A percentile compares a stretch with the other conserved stretches of the same genome.
These are phyloP conservation scores for Pythium guiyangense DNA, from an alignment of 352 stramenopile species.

Conservation along the genomic window DNA sequence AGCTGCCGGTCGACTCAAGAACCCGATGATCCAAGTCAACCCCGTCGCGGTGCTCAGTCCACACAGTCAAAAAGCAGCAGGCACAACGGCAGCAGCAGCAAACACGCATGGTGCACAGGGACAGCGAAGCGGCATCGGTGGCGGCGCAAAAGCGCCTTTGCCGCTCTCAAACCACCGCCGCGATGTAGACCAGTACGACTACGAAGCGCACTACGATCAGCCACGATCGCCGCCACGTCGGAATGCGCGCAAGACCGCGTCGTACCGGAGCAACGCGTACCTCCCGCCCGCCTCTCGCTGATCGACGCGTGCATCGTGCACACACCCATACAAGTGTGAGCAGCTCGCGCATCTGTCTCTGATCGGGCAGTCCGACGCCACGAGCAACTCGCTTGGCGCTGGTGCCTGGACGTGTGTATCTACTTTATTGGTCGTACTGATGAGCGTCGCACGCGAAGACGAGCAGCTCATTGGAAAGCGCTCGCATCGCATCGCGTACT, in stretches of 20 bases:
- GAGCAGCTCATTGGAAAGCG: neutral
- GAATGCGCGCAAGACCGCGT: slow-evolving; percentile 17
- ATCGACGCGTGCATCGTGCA: slow-evolving; percentile 3
- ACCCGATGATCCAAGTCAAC: slow-evolving; percentile 54
- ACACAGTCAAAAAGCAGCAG: slow-evolving; percentile 25
- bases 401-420: neutral
- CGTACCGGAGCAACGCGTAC: slow-evolving; percentile 16
- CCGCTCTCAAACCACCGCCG: slow-evolving; percentile 4
- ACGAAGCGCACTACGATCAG: slow-evolving; percentile 13
- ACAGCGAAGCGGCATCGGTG: neutral
- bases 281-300: slow-evolving; percentile 6
- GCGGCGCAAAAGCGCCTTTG: neutral
- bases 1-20: slow-evolving; percentile 37
- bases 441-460: neutral
- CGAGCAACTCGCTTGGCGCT: neutral
- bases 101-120: neutral
- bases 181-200: slow-evolving; percentile 3
- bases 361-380: neutral
- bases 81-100: slow-evolving; percentile 5
- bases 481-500: neutral
- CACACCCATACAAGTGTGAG: neutral
- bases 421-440: neutral
- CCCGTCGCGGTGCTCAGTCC: slow-evolving; percentile 54
- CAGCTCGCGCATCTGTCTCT: neutral
- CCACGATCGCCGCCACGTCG: slow-evolving; percentile 18